Evolutionary conservation across 306 rosid genomes (phyloP), one percentile per base, ranked within the genome.

Genomic region (Cicer cuneatum): DNA sequence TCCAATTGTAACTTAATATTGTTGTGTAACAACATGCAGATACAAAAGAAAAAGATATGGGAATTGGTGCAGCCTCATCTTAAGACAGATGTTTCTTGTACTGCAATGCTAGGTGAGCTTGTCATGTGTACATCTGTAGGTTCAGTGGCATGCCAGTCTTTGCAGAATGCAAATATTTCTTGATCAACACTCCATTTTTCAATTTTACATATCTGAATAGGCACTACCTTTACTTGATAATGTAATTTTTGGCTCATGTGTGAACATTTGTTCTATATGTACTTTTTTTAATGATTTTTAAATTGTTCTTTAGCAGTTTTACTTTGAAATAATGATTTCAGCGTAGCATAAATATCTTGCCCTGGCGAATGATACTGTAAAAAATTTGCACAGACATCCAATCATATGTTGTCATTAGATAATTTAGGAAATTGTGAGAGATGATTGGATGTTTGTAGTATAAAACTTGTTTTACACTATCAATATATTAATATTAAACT

Each of bases 1-100:
- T 57, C 11, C 10, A 39, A 63, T 24, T 37, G 15, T 24, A 39
- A 15, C 42, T 74, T 14, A 63, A 10, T 54, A 47, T 80, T 79
- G 37, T 40, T 52, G n/a, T 68, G 56, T 74, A 69, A 39, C 77
- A 54, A 72, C 58, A 6, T 58, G 86, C 88, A 91, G 97, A 74
- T 91, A 81, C 91, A 86, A 69, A 91, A 91, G 89, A 89, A 86
- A 76, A 91, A 87, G 86, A 81, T 82, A 41, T 91, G 97, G 97
- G 97, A 91, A 64, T 54, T 42, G 46, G 92, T 91, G 66, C 94
- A 91, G 60, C 95, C 91, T 72, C 90, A 91, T 81, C 87, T 91
- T 3, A 89, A 80, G 87, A 89, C 92, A 1, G 87, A 89, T 70
- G 85, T 10, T 73, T 86, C 88, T 10, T 81, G 89, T 71, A 59